Percentiles rank a stretch among this genome's conserved stretches.
These are phyloP conservation scores for Prunus kanzakura DNA, from an alignment of 306 rosid species.

Conservation along the genomic window DNA sequence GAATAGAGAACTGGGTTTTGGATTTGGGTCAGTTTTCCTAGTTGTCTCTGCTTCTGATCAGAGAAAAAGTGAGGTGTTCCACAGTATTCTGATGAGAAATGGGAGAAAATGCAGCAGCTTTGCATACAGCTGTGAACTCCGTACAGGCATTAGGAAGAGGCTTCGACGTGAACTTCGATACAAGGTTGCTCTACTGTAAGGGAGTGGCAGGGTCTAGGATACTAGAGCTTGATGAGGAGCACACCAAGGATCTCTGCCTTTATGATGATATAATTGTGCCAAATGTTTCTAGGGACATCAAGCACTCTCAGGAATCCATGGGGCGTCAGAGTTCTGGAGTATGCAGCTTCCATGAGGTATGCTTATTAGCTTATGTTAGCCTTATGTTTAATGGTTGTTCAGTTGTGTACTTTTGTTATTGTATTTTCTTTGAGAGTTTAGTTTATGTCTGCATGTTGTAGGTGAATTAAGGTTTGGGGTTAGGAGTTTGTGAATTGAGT, in stretches of 20 bases:
- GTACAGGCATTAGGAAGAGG: constrained; percentile 92
- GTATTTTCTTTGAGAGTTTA: not conserved
- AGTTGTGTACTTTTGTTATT: not conserved
- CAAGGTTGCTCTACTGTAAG: constrained; percentile 87
- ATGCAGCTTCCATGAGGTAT: constrained; percentile 70
- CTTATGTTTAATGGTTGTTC: not conserved
- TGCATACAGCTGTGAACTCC: constrained; percentile 81
- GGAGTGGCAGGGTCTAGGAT: constrained; percentile 76
- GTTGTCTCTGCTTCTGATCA: constrained; percentile 21
- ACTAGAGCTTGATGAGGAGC: constrained; percentile 60
- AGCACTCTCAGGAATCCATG: constrained; percentile 33
- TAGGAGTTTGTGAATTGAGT: not conserved
- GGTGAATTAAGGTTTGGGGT: too few species aligned
- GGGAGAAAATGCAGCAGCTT: constrained; percentile 78
- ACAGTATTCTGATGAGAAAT: constrained; percentile 55
- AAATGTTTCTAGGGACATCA: constrained; percentile 70
- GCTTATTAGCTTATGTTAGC: not conserved
- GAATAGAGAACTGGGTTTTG: constrained; percentile 20
- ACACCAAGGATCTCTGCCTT: constrained; percentile 50
- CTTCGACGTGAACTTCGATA: constrained; percentile 85
- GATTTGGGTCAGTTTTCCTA: constrained; percentile 9
- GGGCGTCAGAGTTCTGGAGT: constrained; percentile 68
- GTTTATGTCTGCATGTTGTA: not conserved
- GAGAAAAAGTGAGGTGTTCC: constrained; percentile 7
- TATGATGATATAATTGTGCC: constrained; percentile 64